A percentile compares a stretch with the other conserved stretches of the same genome.
These are phyloP conservation scores for Alternaria infectoria DNA, from an alignment of 2,329 filamentous ascomycete species.

Conservation along the genomic window DNA sequence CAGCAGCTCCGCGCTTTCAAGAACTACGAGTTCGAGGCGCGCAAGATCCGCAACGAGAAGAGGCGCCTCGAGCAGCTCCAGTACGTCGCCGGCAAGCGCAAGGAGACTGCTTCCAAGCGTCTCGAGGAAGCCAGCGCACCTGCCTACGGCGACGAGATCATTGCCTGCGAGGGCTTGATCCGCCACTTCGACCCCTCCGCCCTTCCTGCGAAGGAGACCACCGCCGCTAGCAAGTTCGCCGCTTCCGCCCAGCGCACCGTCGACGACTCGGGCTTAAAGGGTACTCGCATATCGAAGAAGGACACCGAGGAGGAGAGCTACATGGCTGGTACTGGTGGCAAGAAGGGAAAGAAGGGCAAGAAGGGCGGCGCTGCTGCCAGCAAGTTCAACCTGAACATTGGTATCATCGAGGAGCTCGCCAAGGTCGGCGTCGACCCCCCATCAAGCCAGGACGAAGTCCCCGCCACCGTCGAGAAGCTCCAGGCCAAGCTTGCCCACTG, in stretches of 20 bases:
- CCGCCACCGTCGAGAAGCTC: conserved; percentile 82
- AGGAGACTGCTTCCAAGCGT: conserved; percentile 76
- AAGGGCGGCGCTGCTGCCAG: conserved; percentile 70
- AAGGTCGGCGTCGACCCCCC: conserved; percentile 87
- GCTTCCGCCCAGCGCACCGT: conserved; percentile 83
- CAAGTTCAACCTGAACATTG: conserved; percentile 86
- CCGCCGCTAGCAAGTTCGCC: conserved; percentile 68
- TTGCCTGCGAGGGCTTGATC: conserved; percentile 84
- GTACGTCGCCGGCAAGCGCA: conserved; percentile 73
- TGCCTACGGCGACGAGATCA: conserved; percentile 91
- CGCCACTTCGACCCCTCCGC: conserved; percentile 85
- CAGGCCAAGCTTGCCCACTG: conserved; percentile 89
- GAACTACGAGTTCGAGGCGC: conserved; percentile 82
- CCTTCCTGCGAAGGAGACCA: conserved; percentile 67
- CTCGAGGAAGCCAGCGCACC: conserved; percentile 83
- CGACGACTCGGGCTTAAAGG: conserved; percentile 83
- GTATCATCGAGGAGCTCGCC: conserved; percentile 87
- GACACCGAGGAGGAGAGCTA: conserved; percentile 88
- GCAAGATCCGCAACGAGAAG: conserved; percentile 76
- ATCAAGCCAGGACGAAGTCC: conserved; percentile 82
- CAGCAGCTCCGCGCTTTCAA: conserved; percentile 79
- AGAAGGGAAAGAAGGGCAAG: conserved; percentile 89
- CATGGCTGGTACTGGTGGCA: conserved; percentile 72
- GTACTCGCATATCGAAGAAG: conserved; percentile 82
- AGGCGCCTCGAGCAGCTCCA: conserved; percentile 81